Conservation (phyloP, 2,329 filamentous ascomycete species). For the Sarocladium oryzae region DNA sequence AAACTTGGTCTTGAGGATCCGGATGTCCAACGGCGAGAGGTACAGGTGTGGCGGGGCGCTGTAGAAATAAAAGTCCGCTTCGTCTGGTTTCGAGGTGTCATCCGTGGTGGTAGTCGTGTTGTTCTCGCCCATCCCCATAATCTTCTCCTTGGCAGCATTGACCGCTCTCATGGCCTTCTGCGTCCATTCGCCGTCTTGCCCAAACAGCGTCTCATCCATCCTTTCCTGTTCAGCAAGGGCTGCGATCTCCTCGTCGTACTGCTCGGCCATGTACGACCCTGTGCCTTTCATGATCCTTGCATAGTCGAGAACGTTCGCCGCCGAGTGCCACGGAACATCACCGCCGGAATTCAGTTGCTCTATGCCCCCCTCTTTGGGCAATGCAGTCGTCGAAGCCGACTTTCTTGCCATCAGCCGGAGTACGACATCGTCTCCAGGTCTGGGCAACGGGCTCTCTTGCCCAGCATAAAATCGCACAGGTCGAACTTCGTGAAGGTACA, state of each 20-base stretch:
- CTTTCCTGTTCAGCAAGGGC: constrained; percentile 70
- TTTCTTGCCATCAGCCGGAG: constrained; percentile 78
- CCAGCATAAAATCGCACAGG: constrained; percentile 88
- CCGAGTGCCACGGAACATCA: constrained; percentile 91
- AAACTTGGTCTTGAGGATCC: constrained; percentile 85
- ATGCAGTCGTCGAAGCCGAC: constrained; percentile 73
- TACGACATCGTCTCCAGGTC: constrained; percentile 83
- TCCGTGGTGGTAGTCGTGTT: constrained; percentile 12
- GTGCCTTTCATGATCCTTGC: constrained; percentile 93
- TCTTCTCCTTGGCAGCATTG: constrained; percentile 67
- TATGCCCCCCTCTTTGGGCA: constrained; percentile 72
- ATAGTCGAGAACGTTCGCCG: constrained; percentile 90
- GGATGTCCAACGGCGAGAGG: constrained; percentile 82
- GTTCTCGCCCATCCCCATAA: constrained; percentile 22
- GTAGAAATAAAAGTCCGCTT: constrained; percentile 74
- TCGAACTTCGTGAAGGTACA: constrained; percentile 86
- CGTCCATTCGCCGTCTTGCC: constrained; percentile 87
- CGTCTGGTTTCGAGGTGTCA: constrained; percentile 14
- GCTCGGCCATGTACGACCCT: constrained; percentile 74
- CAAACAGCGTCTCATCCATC: constrained; percentile 88
- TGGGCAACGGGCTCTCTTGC: constrained; percentile 74
- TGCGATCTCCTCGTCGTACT: constrained; percentile 73
- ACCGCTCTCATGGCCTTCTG: constrained; percentile 74
- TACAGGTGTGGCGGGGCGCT: constrained; percentile 83
- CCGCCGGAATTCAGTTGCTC: constrained; percentile 63